Conservation (phyloP, 495 filamentous ascomycete genomes). For the Physcia stellaris region DNA sequence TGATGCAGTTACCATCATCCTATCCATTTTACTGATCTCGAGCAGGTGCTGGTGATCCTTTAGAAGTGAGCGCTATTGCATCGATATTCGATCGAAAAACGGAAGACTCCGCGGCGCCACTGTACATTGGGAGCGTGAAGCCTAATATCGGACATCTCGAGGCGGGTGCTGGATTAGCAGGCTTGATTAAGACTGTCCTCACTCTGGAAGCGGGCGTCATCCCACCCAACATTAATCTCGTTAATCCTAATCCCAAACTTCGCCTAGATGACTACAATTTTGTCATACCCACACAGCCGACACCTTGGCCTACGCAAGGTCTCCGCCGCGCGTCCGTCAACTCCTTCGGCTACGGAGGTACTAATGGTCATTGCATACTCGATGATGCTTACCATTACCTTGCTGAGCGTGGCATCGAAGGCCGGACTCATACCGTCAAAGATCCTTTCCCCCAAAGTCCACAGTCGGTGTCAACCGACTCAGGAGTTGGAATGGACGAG, state of each 20-base stretch:
- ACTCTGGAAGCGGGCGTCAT: too few relatives aligned
- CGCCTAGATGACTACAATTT: slow-evolving; percentile 6
- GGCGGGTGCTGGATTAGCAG: too few relatives aligned
- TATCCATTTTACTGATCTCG: slow-evolving; percentile 5
- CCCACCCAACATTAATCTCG: too few relatives aligned
- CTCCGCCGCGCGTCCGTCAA: slow-evolving; percentile 17
- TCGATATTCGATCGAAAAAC: neutral
- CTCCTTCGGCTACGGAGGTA: slow-evolving; percentile 27
- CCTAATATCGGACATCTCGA: too few relatives aligned
- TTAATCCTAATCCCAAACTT: slow-evolving; percentile 19
- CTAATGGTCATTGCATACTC: slow-evolving; percentile 25
- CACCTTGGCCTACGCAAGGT: slow-evolving; percentile 13
- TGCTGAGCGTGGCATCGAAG: slow-evolving; percentile 4
- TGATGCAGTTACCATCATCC: too few relatives aligned
- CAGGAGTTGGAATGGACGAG: neutral
- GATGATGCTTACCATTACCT: slow-evolving; percentile 12
- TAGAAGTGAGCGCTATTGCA: slow-evolving; percentile 5
- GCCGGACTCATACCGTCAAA: slow-evolving; percentile 7
- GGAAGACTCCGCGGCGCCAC: neutral
- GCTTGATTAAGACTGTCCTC: too few relatives aligned
- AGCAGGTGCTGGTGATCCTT: slow-evolving; percentile 13
- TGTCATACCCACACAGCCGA: slow-evolving; percentile 9
- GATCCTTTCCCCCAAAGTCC: too few relatives aligned
- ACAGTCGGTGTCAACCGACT: too few relatives aligned
- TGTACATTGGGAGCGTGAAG: too few relatives aligned